These are phyloP conservation scores for Alternaria ethzedia DNA, from an alignment of 2,329 filamentous ascomycete species.

Conservation along the genomic window DNA sequence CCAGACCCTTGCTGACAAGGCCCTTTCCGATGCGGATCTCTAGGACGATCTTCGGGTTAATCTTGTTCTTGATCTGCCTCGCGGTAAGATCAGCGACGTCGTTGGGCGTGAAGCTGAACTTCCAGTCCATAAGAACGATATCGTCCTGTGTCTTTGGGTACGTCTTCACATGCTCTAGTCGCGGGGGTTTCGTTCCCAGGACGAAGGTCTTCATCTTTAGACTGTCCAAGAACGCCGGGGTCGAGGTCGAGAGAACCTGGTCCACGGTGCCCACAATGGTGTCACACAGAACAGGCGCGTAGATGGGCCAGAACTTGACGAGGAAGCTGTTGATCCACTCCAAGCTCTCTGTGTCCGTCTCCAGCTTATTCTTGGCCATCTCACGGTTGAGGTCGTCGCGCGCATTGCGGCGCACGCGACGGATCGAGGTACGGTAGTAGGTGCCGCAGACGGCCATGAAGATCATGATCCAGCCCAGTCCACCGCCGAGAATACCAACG, in stretches of 20 bases:
- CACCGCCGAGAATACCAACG: constrained; percentile 85
- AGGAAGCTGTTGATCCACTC: constrained; percentile 99
- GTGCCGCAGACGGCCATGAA: constrained; percentile 92
- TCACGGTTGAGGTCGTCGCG: constrained; percentile 92
- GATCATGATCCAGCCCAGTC: constrained; percentile 89
- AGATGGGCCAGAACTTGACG: constrained; percentile 99
- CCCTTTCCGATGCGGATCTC: constrained; percentile 95
- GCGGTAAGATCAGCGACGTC: constrained; percentile 91
- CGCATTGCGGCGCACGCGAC: constrained; percentile 92
- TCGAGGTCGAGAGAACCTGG: constrained; percentile 91
- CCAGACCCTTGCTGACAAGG: constrained; percentile 94
- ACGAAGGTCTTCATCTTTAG: constrained; percentile 93
- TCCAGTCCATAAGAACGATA: constrained; percentile 98
- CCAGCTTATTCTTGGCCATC: constrained; percentile 82
- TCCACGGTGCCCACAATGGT: constrained; percentile 94
- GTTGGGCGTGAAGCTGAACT: constrained; percentile 98
- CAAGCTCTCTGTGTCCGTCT: constrained; percentile 88
- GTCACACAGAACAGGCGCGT: constrained; percentile 89
- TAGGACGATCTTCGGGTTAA: constrained; percentile 95
- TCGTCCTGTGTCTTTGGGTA: constrained; percentile 96
- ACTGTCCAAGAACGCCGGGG: constrained; percentile 90
- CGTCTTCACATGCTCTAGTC: constrained; percentile 97
- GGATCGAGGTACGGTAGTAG: constrained; percentile 95
- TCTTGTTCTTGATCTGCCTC: constrained; percentile 88
- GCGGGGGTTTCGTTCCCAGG: constrained; percentile 90